Conservation (phyloP, 1,284 basidiomycete genomes). For the Cutaneotrichosporon mucoides region DNA sequence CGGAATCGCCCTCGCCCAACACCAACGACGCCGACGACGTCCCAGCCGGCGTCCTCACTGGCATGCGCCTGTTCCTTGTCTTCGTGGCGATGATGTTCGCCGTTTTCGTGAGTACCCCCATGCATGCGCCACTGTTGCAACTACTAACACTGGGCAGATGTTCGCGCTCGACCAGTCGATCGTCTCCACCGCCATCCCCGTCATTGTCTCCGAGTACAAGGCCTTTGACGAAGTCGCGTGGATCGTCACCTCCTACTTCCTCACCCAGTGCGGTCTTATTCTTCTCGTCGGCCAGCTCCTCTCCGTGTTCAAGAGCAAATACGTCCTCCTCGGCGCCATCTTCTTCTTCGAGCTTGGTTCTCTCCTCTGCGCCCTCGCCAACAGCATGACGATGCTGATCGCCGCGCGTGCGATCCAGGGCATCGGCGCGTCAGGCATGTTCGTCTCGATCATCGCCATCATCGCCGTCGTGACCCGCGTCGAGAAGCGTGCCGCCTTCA, state of each 20-base stretch:
- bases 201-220: constrained; percentile 52
- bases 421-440: constrained; percentile 37
- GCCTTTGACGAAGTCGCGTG: constrained; percentile 49
- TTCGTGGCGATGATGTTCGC: constrained; percentile 39
- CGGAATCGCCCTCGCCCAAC: background rate
- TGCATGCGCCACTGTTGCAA: too few relatives aligned
- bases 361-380: constrained; percentile 55
- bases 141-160: too few relatives aligned
- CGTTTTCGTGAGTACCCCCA: constrained; percentile 40
- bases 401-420: constrained; percentile 53
- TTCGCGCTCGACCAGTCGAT: constrained; percentile 40
- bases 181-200: constrained; percentile 50
- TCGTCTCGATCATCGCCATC: constrained; percentile 50
- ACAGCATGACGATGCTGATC: constrained; percentile 49
- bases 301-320: constrained; percentile 51
- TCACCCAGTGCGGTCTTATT: constrained; percentile 48
- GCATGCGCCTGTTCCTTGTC: constrained; percentile 29
- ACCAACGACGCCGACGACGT: background rate
- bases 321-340: constrained; percentile 51
- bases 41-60: constrained; percentile 24
- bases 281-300: constrained; percentile 50
- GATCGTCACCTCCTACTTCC: constrained; percentile 53
- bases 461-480: constrained; percentile 48
- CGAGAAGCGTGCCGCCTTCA: constrained; percentile 49
- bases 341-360: constrained; percentile 53